Evolutionary conservation across 768 basidiomycete genomes (phyloP), one percentile per base, ranked within the genome.

Genomic region (Trichaptum fuscoviolaceum): DNA sequence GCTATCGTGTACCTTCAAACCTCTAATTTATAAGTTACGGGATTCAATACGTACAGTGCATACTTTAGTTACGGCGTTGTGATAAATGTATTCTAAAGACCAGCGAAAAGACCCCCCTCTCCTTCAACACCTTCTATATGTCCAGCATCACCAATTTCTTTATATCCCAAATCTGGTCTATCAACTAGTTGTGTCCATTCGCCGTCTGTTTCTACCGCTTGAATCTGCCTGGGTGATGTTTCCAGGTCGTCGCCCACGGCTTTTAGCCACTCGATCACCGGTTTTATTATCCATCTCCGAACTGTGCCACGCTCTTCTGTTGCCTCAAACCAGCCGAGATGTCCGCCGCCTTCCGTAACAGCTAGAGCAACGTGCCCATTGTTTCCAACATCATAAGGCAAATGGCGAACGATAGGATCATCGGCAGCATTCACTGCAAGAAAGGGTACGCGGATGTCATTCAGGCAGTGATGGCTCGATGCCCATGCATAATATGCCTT

Each of bases 291-390:
- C 91, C 91, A 93, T 64, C 91, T 25, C 5, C 30, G 59, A 61
- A 76, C 73, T 68, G 70, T 70, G 65, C 75, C 68, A 70, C 74
- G 77, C 35, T 66, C 71, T 26, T 74, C 73, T 42, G 79, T 80
- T 30, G 80, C 75, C 75, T 90, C 84, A 70, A 92, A 93, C 92
- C 92, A 96, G 42, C 93, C 93, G 17, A 94, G 80, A 77, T 93
- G 92, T 0, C 92, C 91, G 0, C 91, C 93, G 24, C 79, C 76
- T 34, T 79, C 75, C 0, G 93, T 92, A 61, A 88, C 72, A 24
- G 79, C 86, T 78, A 89, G 85, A 2, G 84, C 79, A 17, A 88
- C 83, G 63, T 71, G 58, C 6, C 79, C 79, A 69, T 85, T 86
- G 26, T 79, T 81, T 66, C 79, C 81, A 7, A 79, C 80, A 66